These are phyloP conservation scores for Trametes sanguinea DNA, from an alignment of 768 basidiomycete genomes.

Conservation along the genomic window DNA sequence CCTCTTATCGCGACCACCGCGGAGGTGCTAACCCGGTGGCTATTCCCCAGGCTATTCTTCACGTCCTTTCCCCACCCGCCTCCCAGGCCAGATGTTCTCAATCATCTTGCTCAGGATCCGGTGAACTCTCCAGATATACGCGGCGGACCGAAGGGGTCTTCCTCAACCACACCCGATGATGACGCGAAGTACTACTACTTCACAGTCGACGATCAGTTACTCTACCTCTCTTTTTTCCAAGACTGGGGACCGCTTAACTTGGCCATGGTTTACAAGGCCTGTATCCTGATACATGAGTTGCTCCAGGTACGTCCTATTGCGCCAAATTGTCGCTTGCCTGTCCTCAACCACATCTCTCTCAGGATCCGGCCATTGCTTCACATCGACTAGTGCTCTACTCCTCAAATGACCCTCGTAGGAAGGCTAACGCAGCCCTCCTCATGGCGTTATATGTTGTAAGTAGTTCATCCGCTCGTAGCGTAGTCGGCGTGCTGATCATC, in stretches of 20 bases:
- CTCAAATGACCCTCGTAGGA: slow-evolving; percentile 79
- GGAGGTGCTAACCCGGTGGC: slow-evolving; percentile 12
- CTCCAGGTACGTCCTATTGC: slow-evolving; percentile 57
- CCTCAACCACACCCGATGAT: slow-evolving; percentile 66
- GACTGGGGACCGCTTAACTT: slow-evolving; percentile 94
- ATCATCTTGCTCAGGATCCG: slow-evolving; percentile 54
- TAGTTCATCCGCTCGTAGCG: slow-evolving; percentile 22
- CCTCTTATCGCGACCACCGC: slow-evolving; percentile 1
- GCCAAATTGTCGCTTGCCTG: neutral
- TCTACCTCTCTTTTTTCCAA: slow-evolving; percentile 92
- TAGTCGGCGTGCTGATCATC: neutral
- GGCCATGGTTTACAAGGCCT: slow-evolving; percentile 91
- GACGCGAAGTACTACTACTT: slow-evolving; percentile 84
- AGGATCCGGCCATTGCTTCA: slow-evolving; percentile 76
- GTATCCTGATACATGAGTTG: slow-evolving; percentile 88
- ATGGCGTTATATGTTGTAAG: slow-evolving; percentile 91
- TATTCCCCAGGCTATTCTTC: slow-evolving; percentile 65
- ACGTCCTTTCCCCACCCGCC: slow-evolving; percentile 83
- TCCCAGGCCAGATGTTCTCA: slow-evolving; percentile 66
- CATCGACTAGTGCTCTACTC: slow-evolving; percentile 87
- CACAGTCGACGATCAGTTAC: slow-evolving; percentile 88
- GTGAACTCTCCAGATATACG: slow-evolving; percentile 63
- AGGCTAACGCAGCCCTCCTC: slow-evolving; percentile 93
- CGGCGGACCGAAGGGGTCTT: slow-evolving; percentile 56
- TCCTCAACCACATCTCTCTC: neutral